A percentile compares a stretch with the other conserved stretches of the same genome.
Evolutionary conservation across 345 rosid genomes (phyloP).

Genomic region (Capsella bursapastoris): DNA sequence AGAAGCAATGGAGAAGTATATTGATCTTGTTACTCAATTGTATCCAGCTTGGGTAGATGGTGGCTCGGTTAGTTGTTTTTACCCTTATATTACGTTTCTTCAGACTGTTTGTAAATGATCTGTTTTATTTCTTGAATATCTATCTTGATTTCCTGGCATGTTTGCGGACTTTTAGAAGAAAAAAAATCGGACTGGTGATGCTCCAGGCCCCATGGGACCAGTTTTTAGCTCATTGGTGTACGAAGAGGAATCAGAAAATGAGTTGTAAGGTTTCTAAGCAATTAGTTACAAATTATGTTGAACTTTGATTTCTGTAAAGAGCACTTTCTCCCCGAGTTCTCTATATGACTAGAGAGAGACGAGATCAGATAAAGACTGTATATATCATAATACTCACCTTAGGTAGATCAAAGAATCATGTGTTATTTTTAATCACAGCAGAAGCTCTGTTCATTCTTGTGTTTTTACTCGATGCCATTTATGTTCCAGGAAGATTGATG

Average conservation of each 20-base stretch:
- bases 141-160: constrained; percentile 16
- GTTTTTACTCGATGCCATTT: neutral
- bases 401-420: neutral
- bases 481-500: constrained; percentile 78
- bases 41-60: constrained; percentile 87
- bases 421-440: neutral
- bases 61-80: constrained; percentile 54
- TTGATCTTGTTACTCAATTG: constrained; percentile 79
- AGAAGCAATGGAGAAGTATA: constrained; percentile 91
- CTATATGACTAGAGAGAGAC: neutral
- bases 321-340: neutral
- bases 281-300: constrained; percentile 8
- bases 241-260: constrained; percentile 83
- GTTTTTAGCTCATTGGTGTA: constrained; percentile 85
- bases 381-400: neutral
- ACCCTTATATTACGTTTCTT: neutral
- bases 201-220: constrained; percentile 69
- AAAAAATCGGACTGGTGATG: constrained; percentile 54
- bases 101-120: constrained; percentile 5
- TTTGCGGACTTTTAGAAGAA: constrained; percentile 47
- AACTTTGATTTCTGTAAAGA: neutral
- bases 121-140: neutral
- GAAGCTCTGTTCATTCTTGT: constrained; percentile 9
- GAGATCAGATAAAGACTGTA: neutral
- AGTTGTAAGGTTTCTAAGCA: constrained; percentile 71